Evolutionary conservation across 805 yeast species (phyloP), one percentile per base, ranked within the genome.

Genomic region (Scheffersomyces spartinae): DNA sequence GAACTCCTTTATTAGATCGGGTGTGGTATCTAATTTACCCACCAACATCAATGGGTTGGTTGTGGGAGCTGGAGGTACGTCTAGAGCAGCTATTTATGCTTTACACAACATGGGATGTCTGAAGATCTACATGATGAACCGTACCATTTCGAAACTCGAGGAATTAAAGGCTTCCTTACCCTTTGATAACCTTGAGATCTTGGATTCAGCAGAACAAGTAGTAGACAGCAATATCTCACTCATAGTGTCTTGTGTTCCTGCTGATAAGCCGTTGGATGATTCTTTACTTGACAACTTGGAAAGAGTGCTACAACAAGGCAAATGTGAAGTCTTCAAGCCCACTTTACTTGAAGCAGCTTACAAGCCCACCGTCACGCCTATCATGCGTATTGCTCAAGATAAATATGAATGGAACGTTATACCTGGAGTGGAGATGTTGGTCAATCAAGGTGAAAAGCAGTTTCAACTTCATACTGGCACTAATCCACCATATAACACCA

Each of bases 21-120:
- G 94, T 20, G 74, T 73, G 21, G 70, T 75, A 20, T 52, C 53
- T 20, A 48, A 45, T 13, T 43, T 39, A 31, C 40, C 43, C 16
- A 29, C 37, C 9, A 38, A 34, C 3, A 57, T 64, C 8, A 55
- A 66, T 30, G 96, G 95, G 17, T 55, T 86, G 31, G 79, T 91
- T 23, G 62, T 91, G 36, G 99, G 99, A 26, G 95, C 95, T 12
- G 99, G 99, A 21, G 99, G 99, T 22, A 86, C 99, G 14, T 76
- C 95, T 1, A 69, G 95, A 43, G 95, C 98, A 21, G 97, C 96
- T 1, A 72, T 82, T 9, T 85, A 70, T 49, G 96, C 98, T 1
- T 63, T 91, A 36, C 69, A 73, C 44, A 44, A 71, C 33, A 55
- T 88, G 60, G 95, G 95, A 3, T 83, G 93, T 49, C 39, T 55